phyloP scores from a whole-genome alignment of 371 early-diverging fungal species.

The Circinella minor region DNA sequence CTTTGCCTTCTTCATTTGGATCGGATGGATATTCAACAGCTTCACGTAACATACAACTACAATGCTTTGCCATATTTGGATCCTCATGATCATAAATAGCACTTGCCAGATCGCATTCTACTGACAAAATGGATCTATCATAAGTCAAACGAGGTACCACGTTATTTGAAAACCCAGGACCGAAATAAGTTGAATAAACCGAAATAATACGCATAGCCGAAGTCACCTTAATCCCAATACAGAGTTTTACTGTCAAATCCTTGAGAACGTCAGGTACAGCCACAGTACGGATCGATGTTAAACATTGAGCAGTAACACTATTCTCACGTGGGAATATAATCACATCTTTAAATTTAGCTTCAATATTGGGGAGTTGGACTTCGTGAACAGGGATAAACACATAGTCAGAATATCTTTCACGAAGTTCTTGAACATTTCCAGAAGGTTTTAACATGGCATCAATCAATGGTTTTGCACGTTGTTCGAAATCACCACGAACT shows the following conservation, averaged over 20 bases:
- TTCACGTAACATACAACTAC: constrained; percentile 68
- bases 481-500: constrained; percentile 60
- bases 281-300: constrained; percentile 73
- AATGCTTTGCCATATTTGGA: constrained; percentile 69
- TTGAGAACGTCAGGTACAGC: constrained; percentile 48
- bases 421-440: constrained; percentile 10
- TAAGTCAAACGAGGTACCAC: constrained; percentile 50
- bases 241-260: constrained; percentile 62
- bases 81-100: constrained; percentile 56
- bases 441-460: constrained; percentile 34
- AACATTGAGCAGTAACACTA: constrained; percentile 51
- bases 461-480: constrained; percentile 33
- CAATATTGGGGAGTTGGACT: constrained; percentile 67
- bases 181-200: constrained; percentile 69
- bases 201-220: constrained; percentile 79
- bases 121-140: constrained; percentile 44
- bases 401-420: constrained; percentile 23
- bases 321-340: constrained; percentile 42
- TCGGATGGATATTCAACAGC: constrained; percentile 43
- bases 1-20: constrained; percentile 40
- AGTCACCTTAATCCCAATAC: constrained; percentile 70
- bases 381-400: constrained; percentile 72
- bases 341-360: constrained; percentile 51
- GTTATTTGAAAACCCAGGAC: constrained; percentile 62
- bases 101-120: constrained; percentile 63